These are phyloP conservation scores for Penicillium sp. DNA, from an alignment of 2,329 filamentous ascomycete species.

Conservation along the genomic window DNA sequence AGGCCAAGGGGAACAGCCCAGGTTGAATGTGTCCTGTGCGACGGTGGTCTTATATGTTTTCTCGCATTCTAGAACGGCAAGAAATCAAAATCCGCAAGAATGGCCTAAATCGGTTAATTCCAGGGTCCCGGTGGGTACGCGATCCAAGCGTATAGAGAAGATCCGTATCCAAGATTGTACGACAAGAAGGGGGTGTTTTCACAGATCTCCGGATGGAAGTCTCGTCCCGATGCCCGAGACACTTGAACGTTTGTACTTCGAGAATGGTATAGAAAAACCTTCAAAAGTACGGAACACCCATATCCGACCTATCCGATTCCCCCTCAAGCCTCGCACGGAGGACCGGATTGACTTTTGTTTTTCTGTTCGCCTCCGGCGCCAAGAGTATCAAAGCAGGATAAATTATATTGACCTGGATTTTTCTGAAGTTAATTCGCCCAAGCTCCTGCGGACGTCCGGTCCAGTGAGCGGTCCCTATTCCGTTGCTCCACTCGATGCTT, in stretches of 20 bases:
- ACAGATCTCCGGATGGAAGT: constrained; percentile 15
- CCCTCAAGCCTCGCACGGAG: neutral
- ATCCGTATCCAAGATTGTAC: neutral
- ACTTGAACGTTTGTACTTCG: neutral
- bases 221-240: constrained; percentile 19
- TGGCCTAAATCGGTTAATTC: neutral
- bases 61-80: too few species aligned
- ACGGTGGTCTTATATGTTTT: too few species aligned
- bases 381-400: constrained; percentile 10
- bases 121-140: too few species aligned
- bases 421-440: neutral
- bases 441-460: constrained; percentile 21
- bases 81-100: neutral
- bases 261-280: neutral
- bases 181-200: neutral
- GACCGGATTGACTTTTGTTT: neutral
- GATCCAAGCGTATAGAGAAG: too few species aligned
- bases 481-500: neutral
- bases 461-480: constrained; percentile 11
- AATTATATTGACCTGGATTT: neutral
- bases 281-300: neutral
- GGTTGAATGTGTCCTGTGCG: too few species aligned
- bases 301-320: neutral
- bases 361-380: constrained; percentile 12
- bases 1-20: too few species aligned